Base-by-base conservation (phyloP, 108 stramenopile species). In the Skeletonema marinoi region DNA sequence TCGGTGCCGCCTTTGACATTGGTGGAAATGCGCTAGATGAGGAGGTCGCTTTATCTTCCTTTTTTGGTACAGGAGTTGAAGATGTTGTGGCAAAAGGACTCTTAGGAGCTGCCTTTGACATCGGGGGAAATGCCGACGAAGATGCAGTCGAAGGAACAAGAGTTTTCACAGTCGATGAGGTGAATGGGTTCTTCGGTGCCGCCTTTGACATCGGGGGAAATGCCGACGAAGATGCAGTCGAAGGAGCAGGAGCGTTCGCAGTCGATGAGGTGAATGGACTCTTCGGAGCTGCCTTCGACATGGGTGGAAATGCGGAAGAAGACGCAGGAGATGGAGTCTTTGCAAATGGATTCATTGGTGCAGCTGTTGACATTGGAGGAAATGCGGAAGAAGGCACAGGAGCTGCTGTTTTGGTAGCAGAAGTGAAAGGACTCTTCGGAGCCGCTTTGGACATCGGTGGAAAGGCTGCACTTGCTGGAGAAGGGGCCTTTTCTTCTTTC, bases 371-470 rank as follows among this genome's bases (percentile, higher is more conserved):
- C 74, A 82, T 74, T 31, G 78, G 80, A 2, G 86, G 83, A 32
- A 77, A 77, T 4, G 70, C 42, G 30, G 32, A 31, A 31, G 60
- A 61, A 19, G 60, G 6, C 56, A 58, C 32, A 12, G 63, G 13
- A 33, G 33, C 31, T 31, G 32, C 12, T 61, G 12, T 16, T 12
- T 11, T 16, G 3, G 60, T 6, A 33, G 3, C n/a, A 32, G 38
- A 41, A 16, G 65, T 8, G 38, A 42, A 36, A 0, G 65, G 65
- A 42, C 9, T 25, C 25, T 25, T 25, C 25, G 25, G 25, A 25
- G 25, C 25, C 25, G 25, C 25, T 25, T 25, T 60, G 36, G 90
- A 84, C 86, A 87, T 88, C 16, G 87, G 88, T 59, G 88, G 86
- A 51, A 86, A 85, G 13, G 68, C 86, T 16, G 39, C 36, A 50